phyloP scores from a whole-genome alignment of 148 eudicot genomes.

The Agrostemma githago region DNA sequence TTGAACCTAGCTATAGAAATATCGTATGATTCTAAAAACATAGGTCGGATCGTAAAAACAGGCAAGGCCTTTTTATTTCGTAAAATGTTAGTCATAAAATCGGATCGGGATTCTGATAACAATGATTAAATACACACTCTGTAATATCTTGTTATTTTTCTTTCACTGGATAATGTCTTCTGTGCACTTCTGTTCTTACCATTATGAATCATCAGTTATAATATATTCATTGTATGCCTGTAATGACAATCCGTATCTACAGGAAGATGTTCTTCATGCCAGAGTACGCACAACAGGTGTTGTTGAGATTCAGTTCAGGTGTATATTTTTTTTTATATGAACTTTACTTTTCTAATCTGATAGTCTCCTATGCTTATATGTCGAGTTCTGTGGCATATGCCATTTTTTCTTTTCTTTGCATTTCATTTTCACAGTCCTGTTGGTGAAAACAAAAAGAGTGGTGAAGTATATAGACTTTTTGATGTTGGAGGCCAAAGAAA shows the following conservation, averaged over 20 bases:
- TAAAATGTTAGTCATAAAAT: no score
- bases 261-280: conserved; percentile 97
- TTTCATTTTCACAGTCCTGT: conserved; percentile 61
- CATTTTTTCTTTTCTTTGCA: neutral
- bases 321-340: neutral
- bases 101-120: no score
- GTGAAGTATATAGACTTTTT: conserved; percentile 89
- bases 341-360: neutral
- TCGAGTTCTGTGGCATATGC: neutral
- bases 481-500: conserved; percentile 99
- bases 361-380: neutral
- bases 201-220: neutral
- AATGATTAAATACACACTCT: neutral
- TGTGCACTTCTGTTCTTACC: neutral
- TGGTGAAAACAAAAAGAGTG: conserved; percentile 93
- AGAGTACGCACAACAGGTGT: conserved; percentile 96
- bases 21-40: no score
- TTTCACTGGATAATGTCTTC: neutral
- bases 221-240: neutral
- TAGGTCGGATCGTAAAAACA: no score
- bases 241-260: conserved; percentile 22
- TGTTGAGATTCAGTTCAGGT: conserved; percentile 98
- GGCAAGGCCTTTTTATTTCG: no score
- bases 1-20: no score
- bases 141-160: neutral